Evolutionary conservation across 129 eudicot species (phyloP).

Genomic region (Silybum marianum): DNA sequence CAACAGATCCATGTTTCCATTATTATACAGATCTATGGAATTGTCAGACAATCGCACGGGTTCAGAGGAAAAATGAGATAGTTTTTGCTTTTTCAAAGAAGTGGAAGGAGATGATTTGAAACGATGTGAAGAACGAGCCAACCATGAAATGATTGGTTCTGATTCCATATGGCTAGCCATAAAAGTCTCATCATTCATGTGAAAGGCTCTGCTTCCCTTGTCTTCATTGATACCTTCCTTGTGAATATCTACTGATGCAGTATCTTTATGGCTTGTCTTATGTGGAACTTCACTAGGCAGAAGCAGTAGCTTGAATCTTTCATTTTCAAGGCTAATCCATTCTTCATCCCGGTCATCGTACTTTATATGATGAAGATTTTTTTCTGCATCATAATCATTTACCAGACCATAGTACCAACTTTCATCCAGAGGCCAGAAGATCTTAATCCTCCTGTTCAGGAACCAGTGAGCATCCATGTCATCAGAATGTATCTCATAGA

Average conservation of each 20-base stretch:
- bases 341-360: slow-evolving; percentile 94
- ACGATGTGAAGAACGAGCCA: slow-evolving; percentile 65
- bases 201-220: slow-evolving; percentile 19
- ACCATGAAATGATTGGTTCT: slow-evolving; percentile 86
- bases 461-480: slow-evolving; percentile 74
- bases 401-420: slow-evolving; percentile 93
- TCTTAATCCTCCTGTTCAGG: slow-evolving; percentile 76
- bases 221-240: slow-evolving; percentile 17
- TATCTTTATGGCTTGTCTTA: slow-evolving; percentile 30
- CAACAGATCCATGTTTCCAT: slow-evolving; percentile 25
- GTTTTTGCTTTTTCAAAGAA: slow-evolving; percentile 51
- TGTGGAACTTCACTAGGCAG: slow-evolving; percentile 78
- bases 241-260: slow-evolving; percentile 17
- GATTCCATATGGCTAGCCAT: slow-evolving; percentile 51
- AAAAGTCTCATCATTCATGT: slow-evolving; percentile 35
- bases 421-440: slow-evolving; percentile 95
- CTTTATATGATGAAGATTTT: slow-evolving; percentile 78
- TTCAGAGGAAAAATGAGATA: slow-evolving; percentile 23
- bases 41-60: slow-evolving; percentile 22
- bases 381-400: slow-evolving; percentile 63
- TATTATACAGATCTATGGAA: slow-evolving; percentile 27
- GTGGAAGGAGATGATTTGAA: slow-evolving; percentile 50
- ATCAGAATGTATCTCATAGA: slow-evolving; percentile 62
- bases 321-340: slow-evolving; percentile 84
- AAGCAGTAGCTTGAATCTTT: slow-evolving; percentile 83